Conservation (phyloP, 768 basidiomycete species). For the Suillus weaverae region DNA sequence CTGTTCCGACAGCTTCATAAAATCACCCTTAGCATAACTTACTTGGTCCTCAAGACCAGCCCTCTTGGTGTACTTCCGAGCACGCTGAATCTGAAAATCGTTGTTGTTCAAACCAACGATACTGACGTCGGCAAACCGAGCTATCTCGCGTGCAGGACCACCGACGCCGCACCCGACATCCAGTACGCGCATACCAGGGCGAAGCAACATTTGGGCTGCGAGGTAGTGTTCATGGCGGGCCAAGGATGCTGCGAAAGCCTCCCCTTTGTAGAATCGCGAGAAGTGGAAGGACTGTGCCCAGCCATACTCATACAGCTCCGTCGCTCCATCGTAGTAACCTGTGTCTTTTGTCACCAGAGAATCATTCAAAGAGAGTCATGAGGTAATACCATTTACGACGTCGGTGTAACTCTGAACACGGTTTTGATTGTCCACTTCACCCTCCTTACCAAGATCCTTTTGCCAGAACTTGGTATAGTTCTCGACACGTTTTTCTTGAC, state of each 20-base stretch:
- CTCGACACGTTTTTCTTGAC: constrained; percentile 66
- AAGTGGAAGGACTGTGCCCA: constrained; percentile 91
- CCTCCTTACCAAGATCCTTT: constrained; percentile 73
- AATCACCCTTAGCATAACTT: constrained; percentile 84
- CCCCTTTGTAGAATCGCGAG: constrained; percentile 90
- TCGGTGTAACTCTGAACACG: constrained; percentile 85
- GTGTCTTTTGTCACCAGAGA: background rate
- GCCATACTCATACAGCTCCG: constrained; percentile 88
- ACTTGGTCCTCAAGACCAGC: constrained; percentile 73
- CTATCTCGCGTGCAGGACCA: constrained; percentile 90
- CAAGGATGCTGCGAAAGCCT: constrained; percentile 58
- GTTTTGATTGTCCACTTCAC: constrained; percentile 60
- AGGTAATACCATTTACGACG: constrained; percentile 78
- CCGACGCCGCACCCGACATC: constrained; percentile 97
- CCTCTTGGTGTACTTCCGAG: constrained; percentile 72
- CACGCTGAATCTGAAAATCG: constrained; percentile 83
- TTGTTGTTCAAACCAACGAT: constrained; percentile 92
- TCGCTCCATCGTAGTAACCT: constrained; percentile 95
- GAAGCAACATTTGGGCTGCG: constrained; percentile 74
- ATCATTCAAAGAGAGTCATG: background rate
- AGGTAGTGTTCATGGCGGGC: constrained; percentile 98
- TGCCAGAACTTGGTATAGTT: constrained; percentile 94
- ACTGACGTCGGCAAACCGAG: constrained; percentile 77
- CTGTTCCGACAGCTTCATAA: constrained; percentile 87
- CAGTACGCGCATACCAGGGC: constrained; percentile 87